Conservation (phyloP, 1,284 basidiomycete species). For the Ceratobasidium theobromae region DNA sequence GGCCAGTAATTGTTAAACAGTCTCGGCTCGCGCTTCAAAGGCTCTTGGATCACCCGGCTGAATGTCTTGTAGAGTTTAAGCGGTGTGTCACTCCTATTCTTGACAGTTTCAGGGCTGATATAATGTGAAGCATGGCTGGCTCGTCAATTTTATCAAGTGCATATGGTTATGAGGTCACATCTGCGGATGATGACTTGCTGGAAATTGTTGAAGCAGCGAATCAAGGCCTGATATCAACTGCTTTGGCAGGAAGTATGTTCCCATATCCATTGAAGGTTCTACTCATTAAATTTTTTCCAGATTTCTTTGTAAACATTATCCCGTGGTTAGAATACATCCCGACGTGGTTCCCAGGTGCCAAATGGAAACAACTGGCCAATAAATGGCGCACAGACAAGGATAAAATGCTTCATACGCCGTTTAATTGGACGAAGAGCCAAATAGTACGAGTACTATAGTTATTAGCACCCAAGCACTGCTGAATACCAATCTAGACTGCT, state of each 20-base stretch:
- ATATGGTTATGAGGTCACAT: conserved; percentile 16
- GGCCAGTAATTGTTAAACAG: neutral
- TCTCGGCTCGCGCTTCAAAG: neutral
- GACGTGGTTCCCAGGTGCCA: conserved; percentile 30
- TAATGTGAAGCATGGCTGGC: conserved; percentile 1
- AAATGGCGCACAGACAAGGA: conserved; percentile 6
- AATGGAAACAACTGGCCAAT: conserved; percentile 28
- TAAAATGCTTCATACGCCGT: neutral
- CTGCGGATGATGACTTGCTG: neutral
- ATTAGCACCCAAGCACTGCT: neutral
- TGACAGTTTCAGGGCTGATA: too few relatives aligned
- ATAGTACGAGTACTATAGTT: neutral
- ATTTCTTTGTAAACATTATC: conserved; percentile 17
- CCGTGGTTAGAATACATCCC: conserved; percentile 26
- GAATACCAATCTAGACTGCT: neutral
- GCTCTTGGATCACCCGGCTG: neutral
- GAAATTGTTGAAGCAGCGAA: conserved; percentile 3
- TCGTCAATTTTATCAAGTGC: neutral
- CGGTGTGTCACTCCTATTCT: neutral
- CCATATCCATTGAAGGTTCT: too few relatives aligned
- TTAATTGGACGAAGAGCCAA: conserved; percentile 11
- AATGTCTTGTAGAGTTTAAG: neutral
- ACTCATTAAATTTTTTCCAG: too few relatives aligned
- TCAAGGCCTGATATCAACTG: neutral
- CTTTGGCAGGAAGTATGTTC: neutral